A percentile compares a stretch with the other conserved stretches of the same genome.
These are phyloP conservation scores for Xylaria sp. DNA, from an alignment of 2,329 filamentous ascomycete species.

Conservation along the genomic window DNA sequence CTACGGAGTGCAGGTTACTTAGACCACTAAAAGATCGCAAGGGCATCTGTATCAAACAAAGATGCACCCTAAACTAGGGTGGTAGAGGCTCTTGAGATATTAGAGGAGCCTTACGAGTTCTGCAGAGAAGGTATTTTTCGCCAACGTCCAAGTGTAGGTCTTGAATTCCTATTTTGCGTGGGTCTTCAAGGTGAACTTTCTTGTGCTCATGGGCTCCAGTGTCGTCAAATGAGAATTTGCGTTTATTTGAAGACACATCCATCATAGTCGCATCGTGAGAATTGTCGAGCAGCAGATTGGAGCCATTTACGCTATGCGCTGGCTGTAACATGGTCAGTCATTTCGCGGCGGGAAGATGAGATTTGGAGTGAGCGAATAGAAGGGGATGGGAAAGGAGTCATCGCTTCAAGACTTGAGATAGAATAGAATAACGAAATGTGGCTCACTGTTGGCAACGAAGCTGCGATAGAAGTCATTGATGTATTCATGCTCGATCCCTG, in stretches of 20 bases:
- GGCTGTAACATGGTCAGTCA: slow-evolving; percentile 42
- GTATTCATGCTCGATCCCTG: slow-evolving; percentile 62
- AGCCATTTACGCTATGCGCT: slow-evolving; percentile 49
- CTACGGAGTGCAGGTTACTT: slow-evolving; percentile 44
- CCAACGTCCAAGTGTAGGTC: slow-evolving; percentile 74
- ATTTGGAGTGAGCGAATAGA: neutral
- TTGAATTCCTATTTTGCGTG: slow-evolving; percentile 69
- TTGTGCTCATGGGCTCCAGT: slow-evolving; percentile 67
- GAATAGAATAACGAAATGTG: neutral
- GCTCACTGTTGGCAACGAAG: slow-evolving; percentile 65
- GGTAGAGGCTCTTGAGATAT: slow-evolving; percentile 50
- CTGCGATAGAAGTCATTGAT: slow-evolving; percentile 63
- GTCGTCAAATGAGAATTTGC: slow-evolving; percentile 70
- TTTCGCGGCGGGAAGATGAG: neutral
- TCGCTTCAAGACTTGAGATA: neutral
- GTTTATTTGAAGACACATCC: slow-evolving; percentile 68
- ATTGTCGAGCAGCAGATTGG: slow-evolving; percentile 52
- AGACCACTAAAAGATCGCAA: slow-evolving; percentile 33
- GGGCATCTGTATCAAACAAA: slow-evolving; percentile 31
- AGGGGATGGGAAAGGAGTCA: neutral
- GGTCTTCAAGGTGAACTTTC: slow-evolving; percentile 71
- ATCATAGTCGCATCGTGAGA: slow-evolving; percentile 57
- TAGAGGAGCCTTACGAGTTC: slow-evolving; percentile 72
- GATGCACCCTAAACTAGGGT: slow-evolving; percentile 40
- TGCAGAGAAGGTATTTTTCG: slow-evolving; percentile 74